A percentile compares a stretch with the other conserved stretches of the same genome.
Conservation (phyloP, 1,284 basidiomycete genomes). For the Sanghuangporus sanghuang region DNA sequence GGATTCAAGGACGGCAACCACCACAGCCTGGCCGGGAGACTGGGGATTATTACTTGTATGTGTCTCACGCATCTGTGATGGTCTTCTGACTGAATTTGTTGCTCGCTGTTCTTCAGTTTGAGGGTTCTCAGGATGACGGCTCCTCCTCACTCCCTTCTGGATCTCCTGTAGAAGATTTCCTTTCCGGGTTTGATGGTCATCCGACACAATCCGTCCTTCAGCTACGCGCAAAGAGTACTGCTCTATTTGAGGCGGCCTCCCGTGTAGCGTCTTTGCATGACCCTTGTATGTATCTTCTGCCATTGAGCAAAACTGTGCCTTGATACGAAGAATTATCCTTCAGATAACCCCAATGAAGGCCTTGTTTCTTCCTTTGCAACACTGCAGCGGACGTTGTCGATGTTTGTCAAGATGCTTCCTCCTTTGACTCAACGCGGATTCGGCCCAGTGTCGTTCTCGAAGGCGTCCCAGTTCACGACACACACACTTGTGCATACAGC, state of each 20-base stretch:
- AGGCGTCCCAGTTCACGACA: slow-evolving; percentile 6
- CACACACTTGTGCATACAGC: slow-evolving; percentile 11
- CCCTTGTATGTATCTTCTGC: slow-evolving; percentile 1
- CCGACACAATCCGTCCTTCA: slow-evolving; percentile 9
- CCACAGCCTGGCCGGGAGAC: slow-evolving; percentile 14
- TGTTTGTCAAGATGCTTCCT: slow-evolving; percentile 10
- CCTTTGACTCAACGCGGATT: neutral
- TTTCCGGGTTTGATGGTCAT: slow-evolving; percentile 2
- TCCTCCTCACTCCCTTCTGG: neutral
- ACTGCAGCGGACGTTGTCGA: slow-evolving; percentile 2
- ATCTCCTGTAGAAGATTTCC: slow-evolving; percentile 10
- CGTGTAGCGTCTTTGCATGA: slow-evolving; percentile 1
- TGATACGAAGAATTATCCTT: neutral
- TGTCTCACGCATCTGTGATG: neutral
- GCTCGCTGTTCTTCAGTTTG: neutral
- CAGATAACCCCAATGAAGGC: neutral
- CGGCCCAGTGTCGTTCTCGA: neutral
- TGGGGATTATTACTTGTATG: slow-evolving; percentile 10
- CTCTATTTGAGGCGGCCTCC: slow-evolving; percentile 13
- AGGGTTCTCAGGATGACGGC: neutral
- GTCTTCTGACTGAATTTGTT: neutral
- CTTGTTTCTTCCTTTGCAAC: neutral
- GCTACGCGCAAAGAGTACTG: slow-evolving; percentile 14
- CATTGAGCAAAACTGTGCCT: neutral
- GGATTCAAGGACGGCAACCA: slow-evolving; percentile 1